Percentiles rank a stretch among this genome's conserved stretches.
Evolutionary conservation across 2,329 filamentous ascomycete genomes (phyloP).

Genomic region (Cladosporium austrohemisphaericum): DNA sequence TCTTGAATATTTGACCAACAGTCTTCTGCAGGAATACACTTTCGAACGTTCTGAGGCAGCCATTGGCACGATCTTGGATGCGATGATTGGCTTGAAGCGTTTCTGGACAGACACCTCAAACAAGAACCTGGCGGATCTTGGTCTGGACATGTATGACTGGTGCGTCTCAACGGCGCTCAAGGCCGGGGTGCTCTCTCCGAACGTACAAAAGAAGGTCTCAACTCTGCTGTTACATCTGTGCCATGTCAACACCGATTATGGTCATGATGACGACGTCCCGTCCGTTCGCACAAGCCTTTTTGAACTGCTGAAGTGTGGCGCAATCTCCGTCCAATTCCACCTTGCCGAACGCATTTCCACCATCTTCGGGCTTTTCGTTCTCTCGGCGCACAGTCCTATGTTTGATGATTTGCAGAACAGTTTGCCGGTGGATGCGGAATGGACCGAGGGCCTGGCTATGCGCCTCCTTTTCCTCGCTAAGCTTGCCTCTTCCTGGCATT

Average conservation of each 20-base stretch:
- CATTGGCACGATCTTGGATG: conserved; percentile 62
- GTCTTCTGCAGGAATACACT: conserved; percentile 51
- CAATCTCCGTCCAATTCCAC: conserved; percentile 70
- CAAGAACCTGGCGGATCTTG: conserved; percentile 60
- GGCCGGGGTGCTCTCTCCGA: conserved; percentile 65
- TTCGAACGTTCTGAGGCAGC: conserved; percentile 73
- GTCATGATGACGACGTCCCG: conserved; percentile 50
- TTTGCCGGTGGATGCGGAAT: conserved; percentile 69
- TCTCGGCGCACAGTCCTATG: conserved; percentile 77
- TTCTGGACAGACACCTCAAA: conserved; percentile 59
- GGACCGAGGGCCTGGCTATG: conserved; percentile 78
- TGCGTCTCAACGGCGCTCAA: conserved; percentile 66
- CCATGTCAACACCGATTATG: conserved; percentile 64
- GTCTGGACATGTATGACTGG: conserved; percentile 74
- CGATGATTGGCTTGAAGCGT: conserved; percentile 61
- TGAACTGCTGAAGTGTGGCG: conserved; percentile 62
- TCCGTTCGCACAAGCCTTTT: conserved; percentile 71
- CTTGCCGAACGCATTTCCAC: conserved; percentile 66
- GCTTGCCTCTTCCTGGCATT: conserved; percentile 79
- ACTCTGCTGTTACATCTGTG: conserved; percentile 68
- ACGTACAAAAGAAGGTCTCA: conserved; percentile 64
- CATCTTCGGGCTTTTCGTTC: conserved; percentile 77
- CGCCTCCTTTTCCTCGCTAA: conserved; percentile 72
- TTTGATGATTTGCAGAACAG: conserved; percentile 78
- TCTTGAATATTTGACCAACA: conserved; percentile 47